Base-by-base conservation (phyloP, 108 stramenopile genomes). In the Skeletonema potamos region DNA sequence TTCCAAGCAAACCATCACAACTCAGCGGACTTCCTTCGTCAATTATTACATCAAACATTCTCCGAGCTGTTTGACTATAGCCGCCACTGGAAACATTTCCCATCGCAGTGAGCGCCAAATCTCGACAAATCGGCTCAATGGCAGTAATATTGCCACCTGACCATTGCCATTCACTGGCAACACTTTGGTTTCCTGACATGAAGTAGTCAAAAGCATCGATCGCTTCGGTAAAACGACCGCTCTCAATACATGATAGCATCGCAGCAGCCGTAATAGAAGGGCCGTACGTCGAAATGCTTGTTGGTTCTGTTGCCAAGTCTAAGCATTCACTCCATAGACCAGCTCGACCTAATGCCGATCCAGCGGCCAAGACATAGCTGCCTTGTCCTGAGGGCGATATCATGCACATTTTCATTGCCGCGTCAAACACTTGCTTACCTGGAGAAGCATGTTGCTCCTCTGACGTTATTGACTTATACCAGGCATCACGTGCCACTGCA, bases 281-380 rank as follows among this genome's bases (percentile, higher is more conserved):
- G 26, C 68, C 76, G 27, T 77, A 67, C 2, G 41, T 54, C n/a
- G 66, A 66, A 55, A 79, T 62, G 13, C 44, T 76, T 15, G 65
- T 69, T 32, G 71, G 82, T 13, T 67, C 70, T 27, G 67, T 63
- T 2, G 82, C 66, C 67, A 85, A 94, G 22, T 88, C 83, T 8
- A 88, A 36, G 54, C 84, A 77, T 24, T 81, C 82, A 28, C 84
- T 63, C 87, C 86, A 88, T 26, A 82, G 73, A 18, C 90, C 90
- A 22, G 87, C 85, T 22, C 74, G 73, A n/a, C 91, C 93, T n/a
- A 94, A 63, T 10, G 89, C 93, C 54, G 68, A 82, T 7, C 93
- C 93, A n/a, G 93, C 93, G 11, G 91, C 89, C 68, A 94, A 56
- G 2, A 91, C 73, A 69, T 93, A 86, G 8, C 67, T 73, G 28